These are phyloP conservation scores for Coprinopsis marcescibilis DNA, from an alignment of 768 basidiomycete genomes.

Conservation along the genomic window DNA sequence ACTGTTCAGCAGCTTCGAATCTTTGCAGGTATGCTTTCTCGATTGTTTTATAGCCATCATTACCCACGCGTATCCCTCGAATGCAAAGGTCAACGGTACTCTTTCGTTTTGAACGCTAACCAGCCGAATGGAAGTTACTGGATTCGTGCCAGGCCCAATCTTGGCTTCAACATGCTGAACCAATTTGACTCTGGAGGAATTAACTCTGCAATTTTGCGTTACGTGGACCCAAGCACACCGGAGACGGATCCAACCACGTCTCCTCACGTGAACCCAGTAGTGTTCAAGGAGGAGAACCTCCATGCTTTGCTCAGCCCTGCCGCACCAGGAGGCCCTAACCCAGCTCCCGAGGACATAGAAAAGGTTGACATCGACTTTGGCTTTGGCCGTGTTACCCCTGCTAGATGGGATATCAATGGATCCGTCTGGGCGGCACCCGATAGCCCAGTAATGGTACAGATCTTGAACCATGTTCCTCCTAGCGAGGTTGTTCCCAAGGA, in stretches of 20 bases:
- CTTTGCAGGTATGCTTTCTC: constrained; percentile 25
- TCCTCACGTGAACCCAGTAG: constrained; percentile 6
- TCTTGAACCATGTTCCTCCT: constrained; percentile 36
- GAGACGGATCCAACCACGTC: constrained; percentile 19
- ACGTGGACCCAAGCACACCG: constrained; percentile 33
- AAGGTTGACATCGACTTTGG: constrained; percentile 17
- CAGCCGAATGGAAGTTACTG: constrained; percentile 40
- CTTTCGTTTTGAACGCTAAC: constrained; percentile 32
- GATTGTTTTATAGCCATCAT: constrained; percentile 10
- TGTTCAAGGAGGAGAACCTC: constrained; percentile 17
- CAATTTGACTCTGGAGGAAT: constrained; percentile 23
- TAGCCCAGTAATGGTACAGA: constrained; percentile 45
- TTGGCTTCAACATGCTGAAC: constrained; percentile 10
- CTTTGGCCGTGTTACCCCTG: constrained; percentile 6
- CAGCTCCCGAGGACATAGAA: constrained; percentile 16
- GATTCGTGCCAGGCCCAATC: constrained; percentile 25
- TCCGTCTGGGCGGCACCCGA: constrained; percentile 20
- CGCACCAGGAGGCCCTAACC: constrained; percentile 19
- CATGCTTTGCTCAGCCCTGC: constrained; percentile 16
- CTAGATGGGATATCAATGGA: constrained; percentile 13
- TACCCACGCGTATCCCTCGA: background rate
- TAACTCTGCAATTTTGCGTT: constrained; percentile 42
- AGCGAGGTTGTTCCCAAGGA: constrained; percentile 35
- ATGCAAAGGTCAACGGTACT: constrained; percentile 30
- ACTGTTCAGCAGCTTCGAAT: constrained; percentile 36